Base-by-base conservation (phyloP, 2,329 filamentous ascomycete genomes). In the Emmonsiellopsis sp. region DNA sequence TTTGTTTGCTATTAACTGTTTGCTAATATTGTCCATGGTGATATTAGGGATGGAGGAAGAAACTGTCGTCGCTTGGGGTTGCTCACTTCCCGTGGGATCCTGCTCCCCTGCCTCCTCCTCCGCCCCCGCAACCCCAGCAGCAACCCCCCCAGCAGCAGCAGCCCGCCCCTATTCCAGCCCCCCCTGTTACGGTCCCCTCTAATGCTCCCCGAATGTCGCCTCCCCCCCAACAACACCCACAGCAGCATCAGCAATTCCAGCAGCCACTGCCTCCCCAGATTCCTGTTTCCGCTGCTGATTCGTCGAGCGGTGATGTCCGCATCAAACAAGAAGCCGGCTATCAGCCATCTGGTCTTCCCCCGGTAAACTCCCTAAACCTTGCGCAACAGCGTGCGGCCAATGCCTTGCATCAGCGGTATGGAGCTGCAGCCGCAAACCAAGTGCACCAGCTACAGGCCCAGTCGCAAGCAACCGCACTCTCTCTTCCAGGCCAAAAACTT, bases 81-180 rank as follows among this genome's bases (percentile, higher is more conserved):
- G 93, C 93, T 55, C 77, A 82, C 54, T 96, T 97, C 68, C 92
- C 93, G 9, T 98, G 93, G 93, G 93, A 98, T 67, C 92, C 93
- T 43, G 85, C 87, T 66, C 85, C 86, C 49, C 84, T 87, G 51
- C 79, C 81, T 50, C 68, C 67, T 58, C 73, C 61, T 63, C 46
- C 55, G 7, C 50, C 54, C 20, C 76, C 63, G 64, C 76, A 62
- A 63, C 70, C 55, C 65, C 60, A 63, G 58, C 67, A 69, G 37
- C 54, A 56, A 63, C n/a, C 35, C 10, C 45, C 48, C 10, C 76
- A 63, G 64, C 46, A 49, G 31, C 76, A 61, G 63, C 69, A 54
- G 66, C 58, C 62, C 59, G 67, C 70, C 46, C 63, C 66, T 41
- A 67, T 70, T n/a, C 69, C 69, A 43, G 65, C 67, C 49, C 68